Base-by-base conservation (phyloP, 139 green algal genomes). In the Volvox reticuliferus region DNA sequence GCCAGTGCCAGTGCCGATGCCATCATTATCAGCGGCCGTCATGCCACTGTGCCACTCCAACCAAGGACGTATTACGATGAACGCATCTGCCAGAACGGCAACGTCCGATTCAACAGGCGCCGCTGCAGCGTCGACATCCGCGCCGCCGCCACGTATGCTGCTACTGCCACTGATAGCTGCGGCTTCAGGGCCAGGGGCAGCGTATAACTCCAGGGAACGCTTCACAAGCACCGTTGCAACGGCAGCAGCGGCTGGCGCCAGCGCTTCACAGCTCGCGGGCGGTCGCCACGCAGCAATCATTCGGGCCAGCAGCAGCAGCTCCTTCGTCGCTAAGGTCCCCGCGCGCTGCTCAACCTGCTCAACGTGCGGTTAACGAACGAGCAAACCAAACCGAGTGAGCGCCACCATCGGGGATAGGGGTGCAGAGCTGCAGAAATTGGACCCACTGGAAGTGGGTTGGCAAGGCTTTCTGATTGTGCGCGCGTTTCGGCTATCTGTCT, bases 41-140 rank as follows among this genome's bases (percentile, higher is more conserved):
- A 55, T 55, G 65, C 65, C 16, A 26, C 3, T 37, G 67, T 36
- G 73, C 71, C 71, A 90, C 1, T 62, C 6, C 30, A 90, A 12
- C 86, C 86, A 90, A 1, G 71, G 86, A 16, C 44, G 86, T 55
- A 90, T 14, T 32, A n/a, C 13, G 35, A 13, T 32, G 35, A 90
- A 55, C 30, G 50, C 86, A 1, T 82, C 69, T 26, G 85, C 85
- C 37, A 89, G 85, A n/a, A 61, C 2, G 24, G 69, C 69, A 21
- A 21, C 69, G 28, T 73, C 69, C 9, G 12, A 26, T 3, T 68
- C 67, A 14, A n/a, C 19, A 5, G 14, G 36, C 1, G 26, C 83
- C 36, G 14, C 67, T 17, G 44, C 68, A 26, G 28, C 85, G 28
- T 26, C 35, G 1, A 13, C 1, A 12, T 20, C 83, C 16, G 14